phyloP scores from a whole-genome alignment of 768 basidiomycete genomes.

The Boletellus sp. region DNA sequence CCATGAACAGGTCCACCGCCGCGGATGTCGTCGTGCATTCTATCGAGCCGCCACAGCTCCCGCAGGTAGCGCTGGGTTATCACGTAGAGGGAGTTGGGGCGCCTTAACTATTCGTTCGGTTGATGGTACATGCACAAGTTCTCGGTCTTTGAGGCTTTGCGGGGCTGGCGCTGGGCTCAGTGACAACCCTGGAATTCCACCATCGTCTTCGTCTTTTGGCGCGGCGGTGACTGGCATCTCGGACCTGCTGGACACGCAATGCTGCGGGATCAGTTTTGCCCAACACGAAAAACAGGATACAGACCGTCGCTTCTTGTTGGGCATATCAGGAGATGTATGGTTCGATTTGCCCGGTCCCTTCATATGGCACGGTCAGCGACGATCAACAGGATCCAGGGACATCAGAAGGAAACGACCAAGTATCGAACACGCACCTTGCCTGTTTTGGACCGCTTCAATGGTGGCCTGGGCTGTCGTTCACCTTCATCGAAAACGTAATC shows the following conservation, averaged over 20 bases:
- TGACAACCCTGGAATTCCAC: slow-evolving; percentile 33
- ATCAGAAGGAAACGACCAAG: slow-evolving; percentile 9
- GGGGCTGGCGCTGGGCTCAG: slow-evolving; percentile 29
- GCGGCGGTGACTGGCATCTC: slow-evolving; percentile 22
- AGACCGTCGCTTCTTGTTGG: slow-evolving; percentile 82
- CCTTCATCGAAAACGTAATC: slow-evolving; percentile 81
- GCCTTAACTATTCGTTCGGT: slow-evolving; percentile 47
- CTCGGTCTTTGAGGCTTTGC: slow-evolving; percentile 38
- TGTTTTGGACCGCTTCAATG: slow-evolving; percentile 71
- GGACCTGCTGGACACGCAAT: slow-evolving; percentile 41
- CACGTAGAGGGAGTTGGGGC: slow-evolving; percentile 58
- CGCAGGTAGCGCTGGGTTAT: slow-evolving; percentile 55
- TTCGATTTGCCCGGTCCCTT: slow-evolving; percentile 62
- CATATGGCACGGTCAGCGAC: slow-evolving; percentile 31
- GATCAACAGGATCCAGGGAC: slow-evolving; percentile 13
- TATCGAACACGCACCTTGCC: slow-evolving; percentile 43
- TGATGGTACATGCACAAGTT: slow-evolving; percentile 36
- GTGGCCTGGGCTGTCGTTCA: slow-evolving; percentile 68
- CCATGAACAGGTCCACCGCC: background rate
- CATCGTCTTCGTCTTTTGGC: slow-evolving; percentile 39
- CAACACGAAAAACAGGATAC: slow-evolving; percentile 32
- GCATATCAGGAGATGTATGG: slow-evolving; percentile 63
- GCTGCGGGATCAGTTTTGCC: slow-evolving; percentile 28
- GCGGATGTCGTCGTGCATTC: slow-evolving; percentile 4
- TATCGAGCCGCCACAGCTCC: slow-evolving; percentile 35